phyloP scores from a whole-genome alignment of 2,329 filamentous ascomycete species.

The Neocatenulostroma microsporum region DNA sequence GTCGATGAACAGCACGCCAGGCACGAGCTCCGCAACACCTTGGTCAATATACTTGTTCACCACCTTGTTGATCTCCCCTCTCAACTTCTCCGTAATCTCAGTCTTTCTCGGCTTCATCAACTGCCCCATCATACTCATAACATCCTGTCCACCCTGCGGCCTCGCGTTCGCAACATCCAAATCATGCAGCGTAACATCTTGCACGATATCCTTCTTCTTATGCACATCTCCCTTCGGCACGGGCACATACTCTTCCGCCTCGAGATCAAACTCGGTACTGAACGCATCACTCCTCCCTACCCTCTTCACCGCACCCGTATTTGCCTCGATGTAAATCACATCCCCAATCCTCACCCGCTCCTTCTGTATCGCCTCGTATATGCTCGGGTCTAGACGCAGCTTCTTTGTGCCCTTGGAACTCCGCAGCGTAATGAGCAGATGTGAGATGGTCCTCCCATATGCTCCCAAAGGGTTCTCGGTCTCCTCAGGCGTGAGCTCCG shows the following conservation, averaged over 20 bases:
- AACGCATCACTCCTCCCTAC: slow-evolving; percentile 95
- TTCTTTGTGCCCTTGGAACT: slow-evolving; percentile 97
- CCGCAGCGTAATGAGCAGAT: slow-evolving; percentile 88
- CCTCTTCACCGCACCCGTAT: slow-evolving; percentile 95
- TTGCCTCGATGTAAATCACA: slow-evolving; percentile 98
- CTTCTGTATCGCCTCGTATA: slow-evolving; percentile 99
- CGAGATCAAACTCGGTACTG: slow-evolving; percentile 95
- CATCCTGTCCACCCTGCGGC: slow-evolving; percentile 94
- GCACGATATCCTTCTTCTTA: slow-evolving; percentile 99
- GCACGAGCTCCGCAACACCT: slow-evolving; percentile 91
- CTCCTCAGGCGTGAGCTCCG: slow-evolving; percentile 94
- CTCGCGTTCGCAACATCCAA: slow-evolving; percentile 91
- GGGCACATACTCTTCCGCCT: slow-evolving; percentile 97
- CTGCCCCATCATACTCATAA: slow-evolving; percentile 99
- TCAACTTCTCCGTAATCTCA: slow-evolving; percentile 95
- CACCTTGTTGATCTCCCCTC: slow-evolving; percentile 96
- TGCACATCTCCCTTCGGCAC: slow-evolving; percentile 98
- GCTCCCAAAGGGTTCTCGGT: slow-evolving; percentile 94
- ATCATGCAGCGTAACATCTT: slow-evolving; percentile 95
- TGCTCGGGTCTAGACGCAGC: slow-evolving; percentile 89
- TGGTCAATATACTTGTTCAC: slow-evolving; percentile 99
- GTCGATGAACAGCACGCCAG: slow-evolving; percentile 95
- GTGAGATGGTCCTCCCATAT: slow-evolving; percentile 96
- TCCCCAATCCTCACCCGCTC: slow-evolving; percentile 93
- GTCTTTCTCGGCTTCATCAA: slow-evolving; percentile 99